Evolutionary conservation across 805 yeast species (phyloP).

Genomic region (Candida cerambycidarum): DNA sequence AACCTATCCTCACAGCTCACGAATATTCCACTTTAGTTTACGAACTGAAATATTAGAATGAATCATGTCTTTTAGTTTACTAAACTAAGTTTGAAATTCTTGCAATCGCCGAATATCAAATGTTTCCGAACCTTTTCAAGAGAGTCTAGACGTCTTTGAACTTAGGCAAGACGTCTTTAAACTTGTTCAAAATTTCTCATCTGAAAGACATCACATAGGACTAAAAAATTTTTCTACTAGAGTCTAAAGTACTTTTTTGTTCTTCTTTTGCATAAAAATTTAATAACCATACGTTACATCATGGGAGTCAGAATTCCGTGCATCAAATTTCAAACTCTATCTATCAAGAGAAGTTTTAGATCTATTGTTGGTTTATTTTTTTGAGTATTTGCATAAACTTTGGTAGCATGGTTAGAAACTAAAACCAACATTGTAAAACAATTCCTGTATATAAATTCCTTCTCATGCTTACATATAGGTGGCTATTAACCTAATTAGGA

Average conservation of each 20-base stretch:
- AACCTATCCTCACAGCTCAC: not conserved
- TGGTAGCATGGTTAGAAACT: not conserved
- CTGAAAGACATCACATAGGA: too few species aligned
- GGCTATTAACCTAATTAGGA: too few species aligned
- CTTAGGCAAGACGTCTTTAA: too few species aligned
- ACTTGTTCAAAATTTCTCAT: too few species aligned
- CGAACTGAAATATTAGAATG: not conserved
- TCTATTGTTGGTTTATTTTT: not conserved
- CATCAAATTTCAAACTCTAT: not conserved
- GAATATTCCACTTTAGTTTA: not conserved
- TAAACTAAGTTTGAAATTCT: too few species aligned
- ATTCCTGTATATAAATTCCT: not conserved
- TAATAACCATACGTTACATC: not conserved
- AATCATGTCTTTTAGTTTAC: not conserved
- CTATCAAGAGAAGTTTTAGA: not conserved
- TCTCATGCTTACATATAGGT: too few species aligned
- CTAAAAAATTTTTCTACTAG: not conserved
- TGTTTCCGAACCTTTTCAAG: too few species aligned
- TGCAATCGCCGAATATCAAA: too few species aligned
- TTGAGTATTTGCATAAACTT: not conserved
- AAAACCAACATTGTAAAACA: not conserved
- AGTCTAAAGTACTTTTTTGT: not conserved
- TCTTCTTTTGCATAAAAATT: conserved; percentile 1
- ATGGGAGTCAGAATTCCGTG: not conserved
- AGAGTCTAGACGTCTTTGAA: too few species aligned